phyloP scores from a whole-genome alignment of 495 filamentous ascomycete species.

The Penicillium malachiteum region DNA sequence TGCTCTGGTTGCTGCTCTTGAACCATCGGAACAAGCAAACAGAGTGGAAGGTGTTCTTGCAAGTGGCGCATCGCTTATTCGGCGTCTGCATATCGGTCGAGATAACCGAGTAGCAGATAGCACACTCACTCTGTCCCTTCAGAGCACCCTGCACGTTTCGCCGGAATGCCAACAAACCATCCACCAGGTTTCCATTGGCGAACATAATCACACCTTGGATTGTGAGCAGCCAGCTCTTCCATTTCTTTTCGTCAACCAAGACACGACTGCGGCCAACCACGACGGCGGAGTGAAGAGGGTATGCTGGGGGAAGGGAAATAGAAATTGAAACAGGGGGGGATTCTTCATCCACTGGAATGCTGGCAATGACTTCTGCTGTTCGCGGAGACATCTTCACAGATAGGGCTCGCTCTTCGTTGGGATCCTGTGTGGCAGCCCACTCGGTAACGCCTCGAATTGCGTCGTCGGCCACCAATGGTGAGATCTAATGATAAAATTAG shows the following conservation, averaged over 20 bases:
- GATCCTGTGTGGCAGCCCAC: constrained; percentile 62
- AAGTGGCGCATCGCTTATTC: constrained; percentile 86
- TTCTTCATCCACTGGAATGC: constrained; percentile 85
- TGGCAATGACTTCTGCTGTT: constrained; percentile 72
- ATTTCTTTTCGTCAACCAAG: constrained; percentile 83
- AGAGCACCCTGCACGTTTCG: constrained; percentile 81
- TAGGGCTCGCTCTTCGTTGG: constrained; percentile 65
- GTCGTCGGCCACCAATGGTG: constrained; percentile 72
- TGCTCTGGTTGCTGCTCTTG: constrained; percentile 83
- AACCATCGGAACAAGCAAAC: constrained; percentile 95
- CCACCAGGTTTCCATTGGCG: constrained; percentile 77
- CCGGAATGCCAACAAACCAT: constrained; percentile 79
- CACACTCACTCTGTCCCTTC: constrained; percentile 92
- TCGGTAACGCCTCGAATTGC: constrained; percentile 66
- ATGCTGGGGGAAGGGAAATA: constrained; percentile 74
- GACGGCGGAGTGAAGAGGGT: constrained; percentile 74
- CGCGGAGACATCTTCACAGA: constrained; percentile 67
- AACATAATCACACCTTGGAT: constrained; percentile 94
- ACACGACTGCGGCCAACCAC: constrained; percentile 79
- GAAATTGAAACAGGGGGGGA: constrained; percentile 73
- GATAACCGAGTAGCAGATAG: constrained; percentile 95
- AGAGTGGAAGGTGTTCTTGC: constrained; percentile 90
- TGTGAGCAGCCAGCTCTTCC: constrained; percentile 78
- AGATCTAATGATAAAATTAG: constrained; percentile 52
- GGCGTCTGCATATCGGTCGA: constrained; percentile 82